Conservation (phyloP, 2,329 filamentous ascomycete genomes). For the Colletotrichum simmondsii region DNA sequence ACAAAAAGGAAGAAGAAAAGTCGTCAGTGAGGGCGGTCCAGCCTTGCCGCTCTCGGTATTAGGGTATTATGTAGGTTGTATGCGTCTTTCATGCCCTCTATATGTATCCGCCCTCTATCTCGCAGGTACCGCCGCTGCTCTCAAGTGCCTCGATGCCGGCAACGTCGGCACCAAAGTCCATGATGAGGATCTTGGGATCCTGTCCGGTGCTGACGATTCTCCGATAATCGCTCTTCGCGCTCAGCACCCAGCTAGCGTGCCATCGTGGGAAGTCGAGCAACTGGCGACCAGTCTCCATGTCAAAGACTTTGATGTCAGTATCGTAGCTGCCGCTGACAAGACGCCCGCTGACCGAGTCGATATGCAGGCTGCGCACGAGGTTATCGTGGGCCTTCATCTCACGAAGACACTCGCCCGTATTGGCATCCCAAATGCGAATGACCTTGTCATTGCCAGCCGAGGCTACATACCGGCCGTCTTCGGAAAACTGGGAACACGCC, state of each 20-base stretch:
- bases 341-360: constrained; percentile 87
- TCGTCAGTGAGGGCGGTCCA: constrained; percentile 31
- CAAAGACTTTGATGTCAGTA: constrained; percentile 93
- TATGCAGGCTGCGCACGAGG: constrained; percentile 88
- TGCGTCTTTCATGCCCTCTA: constrained; percentile 32
- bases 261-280: constrained; percentile 90
- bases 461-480: constrained; percentile 92
- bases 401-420: constrained; percentile 84
- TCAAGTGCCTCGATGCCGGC: constrained; percentile 69
- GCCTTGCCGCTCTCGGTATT: constrained; percentile 32
- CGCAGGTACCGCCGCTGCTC: constrained; percentile 51
- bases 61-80: constrained; percentile 24
- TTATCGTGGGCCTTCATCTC: constrained; percentile 86
- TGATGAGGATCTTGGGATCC: constrained; percentile 89
- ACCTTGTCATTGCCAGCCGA: constrained; percentile 95
- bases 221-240: constrained; percentile 94
- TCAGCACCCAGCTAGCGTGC: constrained; percentile 97
- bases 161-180: constrained; percentile 84
- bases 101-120: constrained; percentile 46
- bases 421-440: constrained; percentile 96
- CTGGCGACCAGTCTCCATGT: constrained; percentile 82
- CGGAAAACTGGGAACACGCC: constrained; percentile 94
- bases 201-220: constrained; percentile 95
- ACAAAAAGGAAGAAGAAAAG: background rate
- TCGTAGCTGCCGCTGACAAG: constrained; percentile 95